phyloP scores from a whole-genome alignment of 2,329 filamentous ascomycete species.

The Didymella pinodella region DNA sequence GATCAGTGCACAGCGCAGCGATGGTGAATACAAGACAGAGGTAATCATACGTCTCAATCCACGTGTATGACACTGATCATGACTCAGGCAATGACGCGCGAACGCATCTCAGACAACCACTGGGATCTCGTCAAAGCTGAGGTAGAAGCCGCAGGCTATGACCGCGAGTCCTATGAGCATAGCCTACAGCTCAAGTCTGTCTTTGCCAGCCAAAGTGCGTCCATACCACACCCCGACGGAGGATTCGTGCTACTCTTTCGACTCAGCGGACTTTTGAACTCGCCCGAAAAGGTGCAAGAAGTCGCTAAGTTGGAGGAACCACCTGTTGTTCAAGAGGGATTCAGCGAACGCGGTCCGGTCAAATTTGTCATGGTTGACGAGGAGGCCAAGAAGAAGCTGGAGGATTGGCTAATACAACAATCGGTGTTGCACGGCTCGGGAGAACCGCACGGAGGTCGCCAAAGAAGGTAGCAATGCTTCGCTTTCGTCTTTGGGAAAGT shows the following conservation, averaged over 20 bases:
- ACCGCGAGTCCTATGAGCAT: conserved; percentile 54
- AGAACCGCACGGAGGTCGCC: background rate
- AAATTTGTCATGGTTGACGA: conserved; percentile 41
- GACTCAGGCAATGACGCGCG: conserved; percentile 19
- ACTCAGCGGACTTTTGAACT: conserved; percentile 35
- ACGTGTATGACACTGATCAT: background rate
- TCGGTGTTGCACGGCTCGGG: conserved; percentile 17
- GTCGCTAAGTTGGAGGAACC: conserved; percentile 38
- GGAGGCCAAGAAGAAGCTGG: conserved; percentile 33
- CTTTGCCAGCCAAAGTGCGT: conserved; percentile 34
- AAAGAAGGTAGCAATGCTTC: background rate
- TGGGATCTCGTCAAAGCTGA: conserved; percentile 44
- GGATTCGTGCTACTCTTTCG: conserved; percentile 41
- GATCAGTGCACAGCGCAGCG: conserved; percentile 45
- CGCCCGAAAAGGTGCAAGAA: conserved; percentile 37
- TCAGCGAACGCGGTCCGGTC: conserved; percentile 32
- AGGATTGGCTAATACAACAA: conserved; percentile 31
- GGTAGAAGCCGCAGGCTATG: conserved; percentile 47
- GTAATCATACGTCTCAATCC: background rate
- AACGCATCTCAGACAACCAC: conserved; percentile 47
- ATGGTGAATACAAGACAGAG: conserved; percentile 25
- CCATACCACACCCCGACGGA: conserved; percentile 25
- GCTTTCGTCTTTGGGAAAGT: background rate
- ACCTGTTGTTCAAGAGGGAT: conserved; percentile 35
- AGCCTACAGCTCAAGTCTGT: conserved; percentile 40